Conservation (phyloP, 345 rosid species). For the Angophora floribunda region DNA sequence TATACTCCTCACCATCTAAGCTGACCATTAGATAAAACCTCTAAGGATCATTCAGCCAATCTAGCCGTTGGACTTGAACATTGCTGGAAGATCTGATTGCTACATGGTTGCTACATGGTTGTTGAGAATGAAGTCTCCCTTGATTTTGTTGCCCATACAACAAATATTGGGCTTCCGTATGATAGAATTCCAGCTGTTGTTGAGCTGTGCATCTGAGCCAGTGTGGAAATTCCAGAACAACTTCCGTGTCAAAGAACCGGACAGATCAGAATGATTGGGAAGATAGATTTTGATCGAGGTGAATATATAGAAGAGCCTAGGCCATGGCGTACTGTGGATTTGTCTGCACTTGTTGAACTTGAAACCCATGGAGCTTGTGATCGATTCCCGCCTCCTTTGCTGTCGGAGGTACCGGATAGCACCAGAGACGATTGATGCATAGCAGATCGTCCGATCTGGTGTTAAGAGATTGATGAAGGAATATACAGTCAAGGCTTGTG, state of each 20-base stretch:
- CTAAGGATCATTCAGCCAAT: no score
- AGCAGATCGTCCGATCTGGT: constrained; percentile 46
- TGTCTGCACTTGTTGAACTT: constrained; percentile 48
- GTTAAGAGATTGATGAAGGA: constrained; percentile 63
- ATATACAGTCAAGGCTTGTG: constrained; percentile 83
- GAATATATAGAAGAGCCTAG: constrained; percentile 54
- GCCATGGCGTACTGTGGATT: constrained; percentile 26
- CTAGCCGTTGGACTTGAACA: no score
- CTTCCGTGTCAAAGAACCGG: constrained; percentile 71
- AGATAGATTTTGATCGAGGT: constrained; percentile 60
- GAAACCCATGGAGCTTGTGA: constrained; percentile 59
- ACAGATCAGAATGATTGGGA: constrained; percentile 70
- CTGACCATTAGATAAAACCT: no score
- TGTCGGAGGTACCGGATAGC: constrained; percentile 56
- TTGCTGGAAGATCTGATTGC: no score
- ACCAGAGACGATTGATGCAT: constrained; percentile 70
- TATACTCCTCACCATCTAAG: no score
- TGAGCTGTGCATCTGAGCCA: constrained; percentile 86
- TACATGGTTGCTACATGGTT: no score
- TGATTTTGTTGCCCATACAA: no score
- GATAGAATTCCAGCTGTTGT: constrained; percentile 85
- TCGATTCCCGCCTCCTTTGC: constrained; percentile 41
- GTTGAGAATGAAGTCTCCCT: no score
- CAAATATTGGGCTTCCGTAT: background rate
- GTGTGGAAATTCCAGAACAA: constrained; percentile 72